Evolutionary conservation across 768 basidiomycete genomes (phyloP).

Genomic region (Tricholoma bakamatsutake): DNA sequence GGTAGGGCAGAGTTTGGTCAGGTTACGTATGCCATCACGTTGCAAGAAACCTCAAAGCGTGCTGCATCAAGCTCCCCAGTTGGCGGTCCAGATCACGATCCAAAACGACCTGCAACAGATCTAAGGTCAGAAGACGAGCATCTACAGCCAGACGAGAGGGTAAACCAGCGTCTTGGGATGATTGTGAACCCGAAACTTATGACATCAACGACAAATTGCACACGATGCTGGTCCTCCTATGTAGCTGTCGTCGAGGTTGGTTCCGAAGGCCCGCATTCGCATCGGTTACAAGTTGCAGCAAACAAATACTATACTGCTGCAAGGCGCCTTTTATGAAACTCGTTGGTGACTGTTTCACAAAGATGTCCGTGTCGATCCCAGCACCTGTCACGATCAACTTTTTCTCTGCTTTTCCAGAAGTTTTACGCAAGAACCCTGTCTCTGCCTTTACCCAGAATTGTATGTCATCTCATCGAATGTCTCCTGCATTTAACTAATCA

Average conservation of each 20-base stretch:
- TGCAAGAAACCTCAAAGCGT: background rate
- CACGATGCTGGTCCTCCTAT: background rate
- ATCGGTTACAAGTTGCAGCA: background rate
- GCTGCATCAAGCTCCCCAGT: background rate
- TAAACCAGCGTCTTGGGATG: background rate
- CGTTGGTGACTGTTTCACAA: background rate
- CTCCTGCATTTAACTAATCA: background rate
- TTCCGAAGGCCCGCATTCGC: background rate
- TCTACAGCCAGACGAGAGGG: background rate
- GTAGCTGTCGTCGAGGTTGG: background rate
- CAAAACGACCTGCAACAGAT: background rate
- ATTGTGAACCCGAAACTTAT: background rate
- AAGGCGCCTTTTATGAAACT: background rate
- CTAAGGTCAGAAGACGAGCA: background rate
- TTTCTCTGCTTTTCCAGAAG: background rate
- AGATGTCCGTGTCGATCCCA: background rate
- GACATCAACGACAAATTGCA: background rate
- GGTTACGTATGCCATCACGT: no score
- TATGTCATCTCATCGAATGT: background rate
- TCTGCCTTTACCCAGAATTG: background rate
- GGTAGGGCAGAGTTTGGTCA: no score
- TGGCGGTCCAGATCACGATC: background rate
- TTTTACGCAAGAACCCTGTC: background rate
- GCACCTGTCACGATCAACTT: background rate
- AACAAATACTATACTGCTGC: background rate